Base-by-base conservation (phyloP, 768 basidiomycete genomes). In the Chalciporus piperatus region DNA sequence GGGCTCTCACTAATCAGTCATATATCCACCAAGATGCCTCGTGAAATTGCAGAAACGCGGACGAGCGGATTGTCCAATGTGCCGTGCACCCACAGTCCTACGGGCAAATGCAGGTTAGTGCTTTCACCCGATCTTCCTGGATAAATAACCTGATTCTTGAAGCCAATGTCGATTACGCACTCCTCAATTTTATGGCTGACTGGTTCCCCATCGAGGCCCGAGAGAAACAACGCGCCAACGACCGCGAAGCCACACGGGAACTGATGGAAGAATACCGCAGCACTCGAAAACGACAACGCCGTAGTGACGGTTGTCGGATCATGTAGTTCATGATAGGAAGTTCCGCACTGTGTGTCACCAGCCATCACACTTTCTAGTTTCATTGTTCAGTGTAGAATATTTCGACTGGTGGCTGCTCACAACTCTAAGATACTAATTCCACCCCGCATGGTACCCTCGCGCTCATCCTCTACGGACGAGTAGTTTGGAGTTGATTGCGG, bases 41-140 rank as follows among this genome's bases (percentile, higher is more conserved):
- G 90, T 90, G 39, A 95, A 96, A 73, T 87, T 98, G 82, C 94
- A 98, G 72, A 89, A 85, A 62, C 76, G 85, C 7, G 81, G 83
- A 0, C 79, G 84, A 59, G 79, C 73, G 3, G 74, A 84, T 56
- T 98, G 94, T 68, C 94, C 94, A 0, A 79, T 94, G 67, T 98
- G 94, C 63, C 78, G 93, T 14, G 78, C 87, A 1, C 80, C 83
- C 0, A 84, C 83, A 7, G 92, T 97, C 7, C 63, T 93, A 38
- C 71, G 74, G 14, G 95, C 95, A 6, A 81, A 91, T 62, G 75
- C 83, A 62, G 74, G 92, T 93, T 56, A 70, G 89, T 73, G 20
- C 40, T 48, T 44, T 46, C 32, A 11, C 33, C 17, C 25, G 30
- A n/a, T n/a, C 25, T 16, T 13, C 10, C 3, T 19, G 11, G 6